These are phyloP conservation scores for Quercus parvula DNA, from an alignment of 306 rosid genomes.

Conservation along the genomic window DNA sequence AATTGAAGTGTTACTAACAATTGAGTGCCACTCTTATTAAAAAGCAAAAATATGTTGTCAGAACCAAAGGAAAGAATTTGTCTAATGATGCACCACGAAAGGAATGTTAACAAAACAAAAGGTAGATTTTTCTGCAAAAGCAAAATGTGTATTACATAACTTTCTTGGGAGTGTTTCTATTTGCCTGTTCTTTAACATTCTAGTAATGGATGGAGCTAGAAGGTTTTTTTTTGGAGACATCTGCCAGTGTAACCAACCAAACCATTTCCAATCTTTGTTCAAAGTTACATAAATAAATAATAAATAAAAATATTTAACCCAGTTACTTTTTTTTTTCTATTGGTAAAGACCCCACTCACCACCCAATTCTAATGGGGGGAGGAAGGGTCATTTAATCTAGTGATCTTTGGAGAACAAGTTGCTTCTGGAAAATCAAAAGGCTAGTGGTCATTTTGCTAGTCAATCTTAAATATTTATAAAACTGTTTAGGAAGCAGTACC, in stretches of 20 bases:
- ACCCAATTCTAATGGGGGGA: too few relatives aligned
- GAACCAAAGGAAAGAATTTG: neutral
- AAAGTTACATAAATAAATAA: neutral
- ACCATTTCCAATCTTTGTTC: neutral
- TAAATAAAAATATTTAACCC: neutral
- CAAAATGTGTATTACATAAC: neutral
- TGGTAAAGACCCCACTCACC: too few relatives aligned
- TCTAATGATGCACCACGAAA: neutral
- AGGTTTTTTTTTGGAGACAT: neutral
- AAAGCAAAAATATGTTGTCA: neutral
- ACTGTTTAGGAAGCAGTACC: neutral
- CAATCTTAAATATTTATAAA: neutral
- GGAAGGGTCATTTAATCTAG: neutral
- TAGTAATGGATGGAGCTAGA: neutral
- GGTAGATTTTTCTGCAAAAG: neutral
- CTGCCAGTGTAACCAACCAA: too few relatives aligned
- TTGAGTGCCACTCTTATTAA: neutral
- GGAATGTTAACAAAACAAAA: neutral
- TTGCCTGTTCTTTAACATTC: neutral
- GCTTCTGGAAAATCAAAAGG: neutral
- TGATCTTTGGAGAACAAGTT: neutral
- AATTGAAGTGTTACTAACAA: too few relatives aligned
- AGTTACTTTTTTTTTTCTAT: neutral
- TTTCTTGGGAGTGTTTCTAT: neutral
- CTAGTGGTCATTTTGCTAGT: neutral